phyloP scores from a whole-genome alignment of 306 rosid genomes.

The Lithocarpus polystachyus region DNA sequence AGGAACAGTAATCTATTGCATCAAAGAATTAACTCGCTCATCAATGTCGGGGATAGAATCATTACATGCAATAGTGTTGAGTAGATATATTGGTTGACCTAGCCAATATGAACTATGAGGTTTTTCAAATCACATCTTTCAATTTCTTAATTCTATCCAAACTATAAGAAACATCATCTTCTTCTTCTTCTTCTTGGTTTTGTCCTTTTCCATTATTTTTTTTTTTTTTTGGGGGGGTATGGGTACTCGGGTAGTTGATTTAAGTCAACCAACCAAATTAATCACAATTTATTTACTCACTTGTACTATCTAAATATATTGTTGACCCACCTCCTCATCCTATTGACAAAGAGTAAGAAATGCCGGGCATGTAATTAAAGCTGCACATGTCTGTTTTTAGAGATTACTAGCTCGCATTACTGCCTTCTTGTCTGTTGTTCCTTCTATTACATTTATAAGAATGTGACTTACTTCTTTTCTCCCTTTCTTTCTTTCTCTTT shows the following conservation, averaged over 20 bases:
- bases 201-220: no score
- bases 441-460: neutral
- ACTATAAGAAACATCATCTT: neutral
- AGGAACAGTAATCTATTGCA: conserved; percentile 16
- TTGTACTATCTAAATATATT: neutral
- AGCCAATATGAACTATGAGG: neutral
- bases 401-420: neutral
- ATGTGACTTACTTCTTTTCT: neutral
- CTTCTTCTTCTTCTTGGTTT: neutral
- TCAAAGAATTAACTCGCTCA: neutral
- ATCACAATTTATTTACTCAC: neutral
- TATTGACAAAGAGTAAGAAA: neutral
- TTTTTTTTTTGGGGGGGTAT: no score
- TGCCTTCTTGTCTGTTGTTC: neutral
- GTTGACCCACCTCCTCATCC: conserved; percentile 8
- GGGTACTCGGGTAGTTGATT: neutral
- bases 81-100: neutral
- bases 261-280: neutral
- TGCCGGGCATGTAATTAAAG: neutral
- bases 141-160: neutral
- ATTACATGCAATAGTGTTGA: neutral
- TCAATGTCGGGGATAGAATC: neutral
- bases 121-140: neutral
- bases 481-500: no score
- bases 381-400: neutral